phyloP scores from a whole-genome alignment of 495 filamentous ascomycete genomes.

The Parachaetomium inaequale region DNA sequence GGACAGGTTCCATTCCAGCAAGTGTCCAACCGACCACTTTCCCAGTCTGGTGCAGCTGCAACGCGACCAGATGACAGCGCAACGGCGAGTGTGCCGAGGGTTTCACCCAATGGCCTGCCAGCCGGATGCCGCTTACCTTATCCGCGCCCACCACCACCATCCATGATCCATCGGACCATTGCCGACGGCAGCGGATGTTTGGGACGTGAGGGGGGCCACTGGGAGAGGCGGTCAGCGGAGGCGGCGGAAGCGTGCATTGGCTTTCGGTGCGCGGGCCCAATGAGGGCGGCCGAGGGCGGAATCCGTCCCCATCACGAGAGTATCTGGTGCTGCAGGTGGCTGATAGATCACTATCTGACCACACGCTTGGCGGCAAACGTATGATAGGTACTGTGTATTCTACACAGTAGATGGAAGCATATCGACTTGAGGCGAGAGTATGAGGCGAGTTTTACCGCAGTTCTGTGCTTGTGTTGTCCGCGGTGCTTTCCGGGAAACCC shows the following conservation, averaged over 20 bases:
- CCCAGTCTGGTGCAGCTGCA: slow-evolving; percentile 11
- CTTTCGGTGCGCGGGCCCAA: slow-evolving; percentile 12
- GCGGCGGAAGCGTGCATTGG: background rate
- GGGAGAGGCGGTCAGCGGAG: slow-evolving; percentile 3
- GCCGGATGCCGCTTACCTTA: background rate
- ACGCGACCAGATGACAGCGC: background rate
- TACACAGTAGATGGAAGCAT: background rate
- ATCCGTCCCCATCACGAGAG: slow-evolving; percentile 23
- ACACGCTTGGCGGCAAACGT: background rate
- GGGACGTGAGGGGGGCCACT: background rate
- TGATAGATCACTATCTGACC: slow-evolving; percentile 1
- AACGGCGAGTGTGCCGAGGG: background rate
- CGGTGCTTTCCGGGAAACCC: no score
- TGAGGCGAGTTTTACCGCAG: background rate
- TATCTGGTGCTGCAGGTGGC: slow-evolving; percentile 21
- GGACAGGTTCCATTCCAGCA: slow-evolving; percentile 16
- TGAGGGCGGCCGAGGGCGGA: slow-evolving; percentile 1
- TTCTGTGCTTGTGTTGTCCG: background rate
- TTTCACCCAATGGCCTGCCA: slow-evolving; percentile 8
- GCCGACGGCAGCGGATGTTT: background rate
- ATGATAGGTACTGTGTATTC: background rate
- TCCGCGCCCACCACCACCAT: background rate
- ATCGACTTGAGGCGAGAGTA: background rate
- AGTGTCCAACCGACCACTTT: slow-evolving; percentile 24
- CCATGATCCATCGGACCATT: slow-evolving; percentile 3